Evolutionary conservation across 2,329 filamentous ascomycete species (phyloP).

Genomic region (Aspergillus floridensis): DNA sequence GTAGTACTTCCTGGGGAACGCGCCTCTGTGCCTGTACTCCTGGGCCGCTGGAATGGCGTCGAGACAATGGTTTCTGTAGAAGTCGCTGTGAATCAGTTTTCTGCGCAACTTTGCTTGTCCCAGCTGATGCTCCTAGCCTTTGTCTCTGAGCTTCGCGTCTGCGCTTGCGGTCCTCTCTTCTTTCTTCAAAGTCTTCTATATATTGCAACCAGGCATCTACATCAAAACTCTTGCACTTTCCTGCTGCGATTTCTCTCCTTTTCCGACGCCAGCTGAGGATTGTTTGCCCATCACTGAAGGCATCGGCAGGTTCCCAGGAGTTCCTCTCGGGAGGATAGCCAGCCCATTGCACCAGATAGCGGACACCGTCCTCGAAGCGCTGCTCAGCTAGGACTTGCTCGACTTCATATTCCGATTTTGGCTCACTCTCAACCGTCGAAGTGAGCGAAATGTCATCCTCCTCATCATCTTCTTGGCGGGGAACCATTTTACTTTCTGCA

Average conservation of each 20-base stretch:
- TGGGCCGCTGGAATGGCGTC: neutral
- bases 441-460: constrained; percentile 57
- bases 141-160: constrained; percentile 30
- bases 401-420: constrained; percentile 53
- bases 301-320: constrained; percentile 53
- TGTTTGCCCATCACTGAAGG: constrained; percentile 39
- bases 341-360: constrained; percentile 65
- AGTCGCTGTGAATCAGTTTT: neutral
- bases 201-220: constrained; percentile 30
- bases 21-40: neutral
- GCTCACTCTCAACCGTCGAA: constrained; percentile 49
- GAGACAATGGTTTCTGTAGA: neutral
- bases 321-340: constrained; percentile 57
- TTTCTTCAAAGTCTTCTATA: constrained; percentile 20
- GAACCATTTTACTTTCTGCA: constrained; percentile 10
- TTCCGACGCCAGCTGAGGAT: constrained; percentile 43
- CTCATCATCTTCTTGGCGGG: constrained; percentile 24
- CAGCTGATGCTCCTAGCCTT: constrained; percentile 18
- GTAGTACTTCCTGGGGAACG: constrained; percentile 2
- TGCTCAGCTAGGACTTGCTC: constrained; percentile 54
- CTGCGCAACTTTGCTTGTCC: neutral
- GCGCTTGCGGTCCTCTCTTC: constrained; percentile 23
- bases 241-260: constrained; percentile 30
- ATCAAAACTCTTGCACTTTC: constrained; percentile 33
- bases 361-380: constrained; percentile 31